Base-by-base conservation (phyloP, 2,329 filamentous ascomycete genomes). In the Purpureocillium lavendulum region DNA sequence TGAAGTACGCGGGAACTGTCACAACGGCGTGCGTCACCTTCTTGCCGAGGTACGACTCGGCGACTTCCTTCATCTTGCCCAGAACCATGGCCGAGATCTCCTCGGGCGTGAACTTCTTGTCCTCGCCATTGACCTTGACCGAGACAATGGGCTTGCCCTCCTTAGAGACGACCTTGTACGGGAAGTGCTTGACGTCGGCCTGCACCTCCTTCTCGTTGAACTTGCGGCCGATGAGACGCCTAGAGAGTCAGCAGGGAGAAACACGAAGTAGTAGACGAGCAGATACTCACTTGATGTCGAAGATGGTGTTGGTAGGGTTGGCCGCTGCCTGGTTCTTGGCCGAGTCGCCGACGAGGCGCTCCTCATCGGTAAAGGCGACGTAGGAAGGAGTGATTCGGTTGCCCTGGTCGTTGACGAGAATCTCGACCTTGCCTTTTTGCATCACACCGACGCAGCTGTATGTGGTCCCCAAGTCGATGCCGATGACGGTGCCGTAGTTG, bases 1-100 rank as follows among this genome's bases (percentile, higher is more conserved):
- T 95, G 85, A 96, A 96, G 75, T 95, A 95, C 69, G 88, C 87
- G 55, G 89, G 88, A 52, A 95, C 89, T 47, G 89, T 96, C 50
- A 96, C 88, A 57, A 96, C 84, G 57, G 84, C 84, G 74, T 88
- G 84, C 62, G 80, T 86, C 47, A 89, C 82, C 67, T 85, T 84
- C 75, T 87, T 82, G 63, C 83, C 82, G 40, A 89, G 71, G 65
- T 86, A 88, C 58, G 72, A 69, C 71, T 89, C 84, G 53, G 84
- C 82, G 49, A 84, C 79, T 60, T 86, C 82, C 77, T 85, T 86
- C 84, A 88, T 88, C 77, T 87, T 86, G 64, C 80, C 78, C 46
- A 87, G 70, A 61, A 88, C 80, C 80, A 88, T 87, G 63, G 84
- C 81, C 52, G 81, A 86, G 55, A 88, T 69, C 62, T 88, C 84